These are phyloP conservation scores for Metschnikowia santaceciliae DNA, from an alignment of 805 yeast species.

Conservation along the genomic window DNA sequence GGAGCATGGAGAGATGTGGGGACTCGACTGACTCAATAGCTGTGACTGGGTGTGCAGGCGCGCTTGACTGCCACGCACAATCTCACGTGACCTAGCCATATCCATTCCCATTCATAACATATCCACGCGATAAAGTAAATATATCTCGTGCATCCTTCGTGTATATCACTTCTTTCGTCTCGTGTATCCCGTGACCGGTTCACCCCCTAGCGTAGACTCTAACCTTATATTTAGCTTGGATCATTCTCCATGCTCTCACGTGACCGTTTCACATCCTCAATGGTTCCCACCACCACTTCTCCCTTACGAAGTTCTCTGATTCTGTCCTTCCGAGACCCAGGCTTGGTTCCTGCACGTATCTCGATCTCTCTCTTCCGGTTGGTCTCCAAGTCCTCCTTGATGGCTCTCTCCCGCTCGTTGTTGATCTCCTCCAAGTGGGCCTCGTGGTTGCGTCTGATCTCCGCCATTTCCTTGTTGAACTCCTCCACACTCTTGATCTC, in stretches of 20 bases:
- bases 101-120: not conserved
- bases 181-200: too few relatives aligned
- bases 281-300: conserved; percentile 65
- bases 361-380: conserved; percentile 47
- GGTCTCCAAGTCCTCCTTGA: conserved; percentile 60
- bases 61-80: not conserved
- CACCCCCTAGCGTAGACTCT: too few relatives aligned
- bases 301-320: conserved; percentile 57
- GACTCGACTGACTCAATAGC: not conserved
- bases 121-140: too few relatives aligned
- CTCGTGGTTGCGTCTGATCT: conserved; percentile 60
- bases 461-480: conserved; percentile 59
- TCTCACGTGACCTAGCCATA: conserved; percentile 1
- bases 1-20: not conserved
- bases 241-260: conserved; percentile 13
- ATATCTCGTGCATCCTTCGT: too few relatives aligned
- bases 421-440: conserved; percentile 61
- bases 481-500: conserved; percentile 55
- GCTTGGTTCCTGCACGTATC: conserved; percentile 40
- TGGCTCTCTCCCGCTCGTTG: conserved; percentile 63
- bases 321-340: conserved; percentile 45
- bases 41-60: not conserved
- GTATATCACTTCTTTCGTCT: too few relatives aligned
- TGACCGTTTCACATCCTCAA: conserved; percentile 29
- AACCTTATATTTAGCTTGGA: not conserved